Evolutionary conservation across 2,329 filamentous ascomycete species (phyloP).

Genomic region (Orbilia oligospora): DNA sequence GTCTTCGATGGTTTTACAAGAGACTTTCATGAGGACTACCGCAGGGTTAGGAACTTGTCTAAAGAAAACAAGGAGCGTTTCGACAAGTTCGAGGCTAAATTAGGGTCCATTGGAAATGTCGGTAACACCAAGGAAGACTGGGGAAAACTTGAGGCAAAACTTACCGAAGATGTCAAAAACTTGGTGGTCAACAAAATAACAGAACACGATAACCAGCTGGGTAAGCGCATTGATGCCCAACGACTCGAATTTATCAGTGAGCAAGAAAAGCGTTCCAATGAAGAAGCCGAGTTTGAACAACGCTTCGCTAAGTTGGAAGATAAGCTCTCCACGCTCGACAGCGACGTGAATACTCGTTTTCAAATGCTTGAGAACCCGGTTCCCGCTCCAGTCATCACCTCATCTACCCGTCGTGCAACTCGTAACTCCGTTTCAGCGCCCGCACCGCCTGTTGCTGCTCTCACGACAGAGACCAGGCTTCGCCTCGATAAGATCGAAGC

Average conservation of each 20-base stretch:
- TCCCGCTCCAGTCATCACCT: background rate
- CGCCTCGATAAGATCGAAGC: slow-evolving; percentile 34
- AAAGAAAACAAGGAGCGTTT: slow-evolving; percentile 27
- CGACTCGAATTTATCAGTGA: slow-evolving; percentile 11
- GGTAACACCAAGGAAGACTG: background rate
- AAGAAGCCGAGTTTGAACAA: background rate
- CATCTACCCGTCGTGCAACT: slow-evolving; percentile 23
- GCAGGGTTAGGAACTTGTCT: slow-evolving; percentile 10
- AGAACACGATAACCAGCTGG: background rate
- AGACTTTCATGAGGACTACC: slow-evolving; percentile 44
- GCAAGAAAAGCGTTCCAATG: background rate
- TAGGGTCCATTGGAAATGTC: background rate
- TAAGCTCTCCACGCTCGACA: slow-evolving; percentile 11
- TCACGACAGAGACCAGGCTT: slow-evolving; percentile 18
- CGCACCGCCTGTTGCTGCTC: background rate
- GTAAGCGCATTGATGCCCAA: background rate
- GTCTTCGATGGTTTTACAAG: slow-evolving; percentile 40
- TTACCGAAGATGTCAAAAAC: background rate
- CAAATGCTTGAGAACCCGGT: slow-evolving; percentile 25
- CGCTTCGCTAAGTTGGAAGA: background rate
- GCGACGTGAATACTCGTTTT: slow-evolving; percentile 9
- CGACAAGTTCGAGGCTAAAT: slow-evolving; percentile 26
- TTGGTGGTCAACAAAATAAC: background rate
- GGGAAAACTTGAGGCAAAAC: slow-evolving; percentile 19
- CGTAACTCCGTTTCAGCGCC: slow-evolving; percentile 19